Conservation (phyloP, 805 yeast genomes). For the Zygosaccharomyces rouxii region DNA sequence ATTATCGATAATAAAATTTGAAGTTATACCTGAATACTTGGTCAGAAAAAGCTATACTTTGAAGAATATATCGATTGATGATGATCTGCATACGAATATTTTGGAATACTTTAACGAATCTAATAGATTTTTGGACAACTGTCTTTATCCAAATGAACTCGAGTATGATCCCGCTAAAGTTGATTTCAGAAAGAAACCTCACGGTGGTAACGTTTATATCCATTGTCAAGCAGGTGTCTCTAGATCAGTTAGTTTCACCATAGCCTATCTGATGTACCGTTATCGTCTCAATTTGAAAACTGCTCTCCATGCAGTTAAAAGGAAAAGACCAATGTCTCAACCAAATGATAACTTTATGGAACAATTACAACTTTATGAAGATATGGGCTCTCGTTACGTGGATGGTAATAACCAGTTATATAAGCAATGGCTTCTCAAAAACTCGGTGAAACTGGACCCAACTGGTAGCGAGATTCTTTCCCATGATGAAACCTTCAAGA, state of each 20-base stretch:
- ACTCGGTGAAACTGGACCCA: conserved; percentile 40
- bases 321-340: conserved; percentile 54
- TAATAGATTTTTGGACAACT: conserved; percentile 62
- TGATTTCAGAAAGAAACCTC: conserved; percentile 34
- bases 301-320: conserved; percentile 70
- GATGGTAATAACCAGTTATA: conserved; percentile 35
- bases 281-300: conserved; percentile 53
- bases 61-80: conserved; percentile 67
- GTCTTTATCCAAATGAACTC: conserved; percentile 45
- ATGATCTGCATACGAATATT: conserved; percentile 63
- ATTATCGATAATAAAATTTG: conserved; percentile 63
- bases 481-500: conserved; percentile 33
- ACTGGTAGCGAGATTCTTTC: conserved; percentile 34
- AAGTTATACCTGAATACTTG: conserved; percentile 49
- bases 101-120: conserved; percentile 56
- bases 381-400: conserved; percentile 36
- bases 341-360: conserved; percentile 74
- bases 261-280: conserved; percentile 85
- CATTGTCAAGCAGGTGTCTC: conserved; percentile 94
- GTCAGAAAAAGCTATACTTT: conserved; percentile 43
- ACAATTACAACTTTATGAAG: conserved; percentile 64
- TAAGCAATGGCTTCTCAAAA: conserved; percentile 42
- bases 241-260: conserved; percentile 77
- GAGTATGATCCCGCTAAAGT: conserved; percentile 32
- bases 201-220: conserved; percentile 48